phyloP scores from a whole-genome alignment of 768 basidiomycete species.

The Tylopilus vinaceipallidus region DNA sequence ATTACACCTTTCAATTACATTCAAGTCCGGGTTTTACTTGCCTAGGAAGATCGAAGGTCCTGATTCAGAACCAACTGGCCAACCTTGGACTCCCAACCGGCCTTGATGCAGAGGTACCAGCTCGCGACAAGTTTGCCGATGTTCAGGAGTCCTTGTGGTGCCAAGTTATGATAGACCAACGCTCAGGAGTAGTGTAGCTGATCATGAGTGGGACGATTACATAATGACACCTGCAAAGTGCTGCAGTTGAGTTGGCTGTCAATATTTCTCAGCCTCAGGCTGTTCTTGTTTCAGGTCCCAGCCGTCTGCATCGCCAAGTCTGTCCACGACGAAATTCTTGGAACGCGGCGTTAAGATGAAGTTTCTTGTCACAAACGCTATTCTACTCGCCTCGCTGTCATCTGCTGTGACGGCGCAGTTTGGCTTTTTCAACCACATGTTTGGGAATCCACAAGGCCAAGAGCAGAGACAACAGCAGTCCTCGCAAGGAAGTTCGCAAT shows the following conservation, averaged over 20 bases:
- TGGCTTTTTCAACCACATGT: slow-evolving; percentile 78
- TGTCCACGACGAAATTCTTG: not conserved
- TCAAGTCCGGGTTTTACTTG: no score
- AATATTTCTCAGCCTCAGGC: no score
- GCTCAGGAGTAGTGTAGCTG: no score
- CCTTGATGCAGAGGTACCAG: no score
- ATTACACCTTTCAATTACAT: no score
- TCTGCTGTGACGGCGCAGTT: slow-evolving; percentile 61
- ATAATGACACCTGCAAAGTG: not conserved
- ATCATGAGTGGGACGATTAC: slow-evolving; percentile 3
- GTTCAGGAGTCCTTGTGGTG: no score
- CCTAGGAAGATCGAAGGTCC: no score
- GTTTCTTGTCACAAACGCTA: not conserved
- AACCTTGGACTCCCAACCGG: no score
- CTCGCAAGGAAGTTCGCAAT: slow-evolving; percentile 50
- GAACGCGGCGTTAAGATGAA: slow-evolving; percentile 12
- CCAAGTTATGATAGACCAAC: no score
- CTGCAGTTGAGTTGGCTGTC: not conserved
- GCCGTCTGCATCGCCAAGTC: not conserved
- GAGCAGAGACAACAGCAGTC: slow-evolving; percentile 55
- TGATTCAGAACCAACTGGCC: no score
- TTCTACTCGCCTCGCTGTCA: slow-evolving; percentile 22
- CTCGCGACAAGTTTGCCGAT: no score
- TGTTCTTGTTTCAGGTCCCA: no score
- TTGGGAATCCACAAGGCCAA: slow-evolving; percentile 47